phyloP scores from a whole-genome alignment of 305 asterid species.

The Fraxinus angustifolia region DNA sequence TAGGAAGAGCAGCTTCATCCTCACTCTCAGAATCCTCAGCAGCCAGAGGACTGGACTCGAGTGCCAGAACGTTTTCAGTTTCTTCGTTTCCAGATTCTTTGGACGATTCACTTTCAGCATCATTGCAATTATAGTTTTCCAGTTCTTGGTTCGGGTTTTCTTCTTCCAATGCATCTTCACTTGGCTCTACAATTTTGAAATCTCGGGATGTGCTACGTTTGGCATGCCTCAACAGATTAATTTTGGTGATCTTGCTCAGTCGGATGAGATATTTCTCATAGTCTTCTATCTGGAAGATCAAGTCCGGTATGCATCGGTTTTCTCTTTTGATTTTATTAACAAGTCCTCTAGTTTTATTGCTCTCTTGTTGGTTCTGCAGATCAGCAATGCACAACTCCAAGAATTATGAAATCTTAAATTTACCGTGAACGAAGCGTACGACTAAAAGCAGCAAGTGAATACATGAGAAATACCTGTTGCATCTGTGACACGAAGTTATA shows the following conservation, averaged over 20 bases:
- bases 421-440: background rate
- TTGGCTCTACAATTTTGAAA: constrained; percentile 62
- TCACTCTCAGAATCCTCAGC: constrained; percentile 47
- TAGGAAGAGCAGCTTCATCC: constrained; percentile 37
- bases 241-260: constrained; percentile 68
- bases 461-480: constrained; percentile 53
- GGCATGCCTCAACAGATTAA: constrained; percentile 71
- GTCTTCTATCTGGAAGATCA: constrained; percentile 86
- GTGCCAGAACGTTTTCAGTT: constrained; percentile 19
- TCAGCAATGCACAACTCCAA: constrained; percentile 3
- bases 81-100: constrained; percentile 36
- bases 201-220: constrained; percentile 89
- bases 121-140: constrained; percentile 24
- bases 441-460: background rate
- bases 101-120: constrained; percentile 35
- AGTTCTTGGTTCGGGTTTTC: constrained; percentile 39
- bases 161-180: constrained; percentile 36
- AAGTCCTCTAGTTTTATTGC: constrained; percentile 46
- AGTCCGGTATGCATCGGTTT: constrained; percentile 80
- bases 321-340: constrained; percentile 77
- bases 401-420: background rate
- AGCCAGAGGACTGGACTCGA: constrained; percentile 31
- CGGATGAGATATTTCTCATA: constrained; percentile 72
- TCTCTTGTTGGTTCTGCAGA: constrained; percentile 66
- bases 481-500: constrained; percentile 59